Percentiles rank a stretch among this genome's conserved stretches.
Conservation (phyloP, 23 red algal species). For the Gracilaria domingensis region DNA sequence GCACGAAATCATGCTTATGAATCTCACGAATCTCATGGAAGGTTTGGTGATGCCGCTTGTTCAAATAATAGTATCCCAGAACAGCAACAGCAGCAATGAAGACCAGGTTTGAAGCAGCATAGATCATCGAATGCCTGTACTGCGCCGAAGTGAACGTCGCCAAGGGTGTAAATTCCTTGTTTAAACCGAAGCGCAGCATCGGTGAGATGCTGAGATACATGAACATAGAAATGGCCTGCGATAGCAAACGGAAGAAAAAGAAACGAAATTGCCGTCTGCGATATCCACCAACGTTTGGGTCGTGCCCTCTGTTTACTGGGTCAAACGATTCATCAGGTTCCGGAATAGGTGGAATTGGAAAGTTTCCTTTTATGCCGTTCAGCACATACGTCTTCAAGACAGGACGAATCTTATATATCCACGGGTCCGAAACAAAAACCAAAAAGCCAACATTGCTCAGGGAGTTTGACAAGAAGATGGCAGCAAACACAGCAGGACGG, state of each 20-base stretch:
- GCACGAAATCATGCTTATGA: constrained; percentile 69
- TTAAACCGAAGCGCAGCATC: constrained; percentile 75
- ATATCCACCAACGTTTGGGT: constrained; percentile 70
- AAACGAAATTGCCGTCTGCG: constrained; percentile 80
- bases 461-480: constrained; percentile 48
- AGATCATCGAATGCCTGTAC: constrained; percentile 77
- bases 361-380: constrained; percentile 63
- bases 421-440: constrained; percentile 75
- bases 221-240: constrained; percentile 65
- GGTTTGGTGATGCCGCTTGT: constrained; percentile 68
- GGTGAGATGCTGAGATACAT: constrained; percentile 81
- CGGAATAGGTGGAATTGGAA: constrained; percentile 76
- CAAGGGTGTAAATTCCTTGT: constrained; percentile 66
- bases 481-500: constrained; percentile 47
- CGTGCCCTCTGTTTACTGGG: constrained; percentile 70
- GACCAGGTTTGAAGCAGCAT: constrained; percentile 57
- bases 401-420: constrained; percentile 82
- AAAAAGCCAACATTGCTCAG: constrained; percentile 73
- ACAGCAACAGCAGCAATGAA: constrained; percentile 59
- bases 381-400: constrained; percentile 61
- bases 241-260: constrained; percentile 73
- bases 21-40: constrained; percentile 83
- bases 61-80: constrained; percentile 64
- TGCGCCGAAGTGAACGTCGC: constrained; percentile 20
- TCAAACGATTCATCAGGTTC: constrained; percentile 69